Base-by-base conservation (phyloP, 257 asterid genomes). In the Rhazya stricta region DNA sequence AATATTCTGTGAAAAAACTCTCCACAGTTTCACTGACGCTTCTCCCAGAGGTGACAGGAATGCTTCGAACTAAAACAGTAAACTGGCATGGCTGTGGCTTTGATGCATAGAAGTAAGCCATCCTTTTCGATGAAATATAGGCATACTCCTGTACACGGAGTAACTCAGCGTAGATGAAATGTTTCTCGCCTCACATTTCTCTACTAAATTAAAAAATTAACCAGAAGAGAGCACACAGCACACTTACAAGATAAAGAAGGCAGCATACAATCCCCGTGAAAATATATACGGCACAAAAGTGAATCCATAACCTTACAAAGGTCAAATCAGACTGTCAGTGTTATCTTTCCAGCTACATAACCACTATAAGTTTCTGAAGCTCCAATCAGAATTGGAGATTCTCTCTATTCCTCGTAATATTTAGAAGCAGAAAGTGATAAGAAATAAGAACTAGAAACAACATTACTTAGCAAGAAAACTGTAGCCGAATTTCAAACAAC, bases 211-310 rank as follows among this genome's bases (percentile, higher is more conserved):
- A 74, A 76, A 61, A 68, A 41, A 53, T 63, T 1, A 25, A 51
- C 67, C 76, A 72, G 57, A 67, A 58, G 46, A 36, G 63, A 75
- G 72, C 25, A 57, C 34, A 77, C 32, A 76, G 78, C 79, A 72
- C 76, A 91, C 99, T 92, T 85, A 91, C 99, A 76, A 63, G 79
- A 86, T 95, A 95, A 79, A 95, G 99, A 82, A 88, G 93, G 85
- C 88, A 95, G 91, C 99, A 95, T 81, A 92, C 98, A 72, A 89
- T 90, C 69, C 90, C 95, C 34, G 99, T 91, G 96, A 95, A 88
- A 73, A 85, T 66, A 83, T 92, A 95, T 61, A 91, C 86, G 68
- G 98, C 98, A 77, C 85, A 81, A 84, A 92, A 95, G 87, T 95
- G 99, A 84, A 95, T 83, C 99, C 99, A 95, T 74, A 95, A 89